Conservation (phyloP, 345 rosid genomes). For the Kandelia obovata region DNA sequence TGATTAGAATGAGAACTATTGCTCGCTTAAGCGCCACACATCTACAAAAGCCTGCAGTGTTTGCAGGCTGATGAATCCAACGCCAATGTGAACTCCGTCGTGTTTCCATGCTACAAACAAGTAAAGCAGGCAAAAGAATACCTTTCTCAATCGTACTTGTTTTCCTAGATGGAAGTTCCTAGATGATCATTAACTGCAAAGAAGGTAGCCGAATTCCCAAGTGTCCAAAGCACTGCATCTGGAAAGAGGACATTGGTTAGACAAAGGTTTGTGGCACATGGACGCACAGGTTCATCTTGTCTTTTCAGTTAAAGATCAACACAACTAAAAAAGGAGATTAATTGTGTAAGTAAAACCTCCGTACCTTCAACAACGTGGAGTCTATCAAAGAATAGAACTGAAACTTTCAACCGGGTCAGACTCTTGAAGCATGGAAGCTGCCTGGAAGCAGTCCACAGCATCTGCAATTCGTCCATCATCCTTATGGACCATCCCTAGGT, state of each 20-base stretch:
- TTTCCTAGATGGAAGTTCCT: constrained; percentile 7
- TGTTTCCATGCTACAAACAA: not conserved
- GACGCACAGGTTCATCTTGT: not conserved
- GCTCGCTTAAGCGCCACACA: not conserved
- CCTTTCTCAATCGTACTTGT: not conserved
- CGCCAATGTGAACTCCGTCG: not conserved
- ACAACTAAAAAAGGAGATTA: not conserved
- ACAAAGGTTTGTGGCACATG: not conserved
- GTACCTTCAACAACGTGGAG: constrained; percentile 17
- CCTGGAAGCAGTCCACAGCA: constrained; percentile 88
- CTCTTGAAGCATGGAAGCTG: constrained; percentile 92
- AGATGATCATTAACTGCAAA: not conserved
- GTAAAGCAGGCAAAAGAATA: too few species aligned
- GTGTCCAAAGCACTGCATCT: not conserved
- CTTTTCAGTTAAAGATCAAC: not conserved
- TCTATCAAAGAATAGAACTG: constrained; percentile 48
- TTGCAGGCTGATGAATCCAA: not conserved
- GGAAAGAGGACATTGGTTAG: not conserved
- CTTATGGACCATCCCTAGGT: constrained; percentile 75
- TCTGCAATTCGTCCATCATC: constrained; percentile 82
- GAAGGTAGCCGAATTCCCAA: not conserved
- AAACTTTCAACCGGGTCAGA: constrained; percentile 88
- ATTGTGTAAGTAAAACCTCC: not conserved
- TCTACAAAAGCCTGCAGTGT: not conserved
- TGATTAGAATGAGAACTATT: not conserved